Evolutionary conservation across 2,329 filamentous ascomycete genomes (phyloP).

Genomic region (Fusarium secorum): DNA sequence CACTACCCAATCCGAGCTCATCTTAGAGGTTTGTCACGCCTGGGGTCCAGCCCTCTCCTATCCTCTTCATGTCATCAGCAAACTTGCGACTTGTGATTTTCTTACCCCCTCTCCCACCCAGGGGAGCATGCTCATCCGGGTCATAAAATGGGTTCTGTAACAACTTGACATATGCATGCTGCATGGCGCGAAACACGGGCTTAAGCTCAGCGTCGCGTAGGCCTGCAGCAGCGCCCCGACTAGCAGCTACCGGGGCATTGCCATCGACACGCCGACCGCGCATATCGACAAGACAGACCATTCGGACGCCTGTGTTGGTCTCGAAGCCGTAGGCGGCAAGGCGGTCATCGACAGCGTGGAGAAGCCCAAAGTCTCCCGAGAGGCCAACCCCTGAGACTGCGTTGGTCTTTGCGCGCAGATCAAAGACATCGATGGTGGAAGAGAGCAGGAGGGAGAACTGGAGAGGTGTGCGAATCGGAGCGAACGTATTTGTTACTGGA

Average conservation of each 20-base stretch:
- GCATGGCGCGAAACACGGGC: slow-evolving; percentile 88
- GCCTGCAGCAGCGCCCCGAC: slow-evolving; percentile 62
- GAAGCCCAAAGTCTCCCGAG: slow-evolving; percentile 86
- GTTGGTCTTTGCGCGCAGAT: slow-evolving; percentile 78
- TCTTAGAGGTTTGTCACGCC: slow-evolving; percentile 67
- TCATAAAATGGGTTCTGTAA: slow-evolving; percentile 95
- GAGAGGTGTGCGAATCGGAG: slow-evolving; percentile 73
- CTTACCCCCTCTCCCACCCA: slow-evolving; percentile 61
- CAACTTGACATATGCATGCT: slow-evolving; percentile 87
- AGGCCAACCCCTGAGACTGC: slow-evolving; percentile 58
- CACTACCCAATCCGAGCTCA: slow-evolving; percentile 46
- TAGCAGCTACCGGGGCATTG: slow-evolving; percentile 27
- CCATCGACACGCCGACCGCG: slow-evolving; percentile 68
- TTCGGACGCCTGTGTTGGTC: slow-evolving; percentile 92
- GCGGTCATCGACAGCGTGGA: slow-evolving; percentile 93
- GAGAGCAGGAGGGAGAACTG: slow-evolving; percentile 93
- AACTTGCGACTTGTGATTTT: slow-evolving; percentile 86
- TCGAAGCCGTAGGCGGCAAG: slow-evolving; percentile 95
- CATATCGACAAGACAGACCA: slow-evolving; percentile 92
- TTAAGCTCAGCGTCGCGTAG: slow-evolving; percentile 88
- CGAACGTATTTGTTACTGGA: slow-evolving; percentile 59
- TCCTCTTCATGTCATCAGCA: slow-evolving; percentile 80
- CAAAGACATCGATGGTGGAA: slow-evolving; percentile 92
- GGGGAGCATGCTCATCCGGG: slow-evolving; percentile 80
- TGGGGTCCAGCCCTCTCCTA: slow-evolving; percentile 85